These are phyloP conservation scores for Sporobolomyces pararoseus DNA, from an alignment of 768 basidiomycete species.

Conservation along the genomic window DNA sequence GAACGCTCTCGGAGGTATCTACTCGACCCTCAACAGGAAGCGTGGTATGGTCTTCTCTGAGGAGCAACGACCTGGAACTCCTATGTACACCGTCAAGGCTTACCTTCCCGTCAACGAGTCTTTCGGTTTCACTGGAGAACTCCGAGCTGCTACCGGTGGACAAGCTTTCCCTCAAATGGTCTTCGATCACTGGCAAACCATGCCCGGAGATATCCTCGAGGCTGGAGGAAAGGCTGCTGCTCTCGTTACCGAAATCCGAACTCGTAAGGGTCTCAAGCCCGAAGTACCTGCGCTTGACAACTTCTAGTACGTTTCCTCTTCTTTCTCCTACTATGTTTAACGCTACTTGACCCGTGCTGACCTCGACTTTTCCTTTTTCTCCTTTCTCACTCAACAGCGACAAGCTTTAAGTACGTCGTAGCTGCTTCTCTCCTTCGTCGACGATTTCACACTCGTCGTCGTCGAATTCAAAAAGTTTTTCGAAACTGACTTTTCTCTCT, in stretches of 20 bases:
- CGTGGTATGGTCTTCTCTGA: conserved; percentile 72
- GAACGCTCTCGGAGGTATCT: conserved; percentile 95
- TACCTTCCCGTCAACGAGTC: conserved; percentile 87
- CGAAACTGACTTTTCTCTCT: neutral
- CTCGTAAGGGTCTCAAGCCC: conserved; percentile 94
- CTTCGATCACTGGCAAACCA: conserved; percentile 65
- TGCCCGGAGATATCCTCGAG: conserved; percentile 63
- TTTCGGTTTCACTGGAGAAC: conserved; percentile 87
- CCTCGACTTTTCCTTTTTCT: neutral
- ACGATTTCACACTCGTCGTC: neutral
- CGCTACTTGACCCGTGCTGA: neutral
- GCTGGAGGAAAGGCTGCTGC: conserved; percentile 80
- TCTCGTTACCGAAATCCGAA: conserved; percentile 73
- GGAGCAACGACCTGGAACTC: conserved; percentile 93
- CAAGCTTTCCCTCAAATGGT: conserved; percentile 98
- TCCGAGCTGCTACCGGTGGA: conserved; percentile 84
- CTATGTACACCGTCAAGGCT: conserved; percentile 97
- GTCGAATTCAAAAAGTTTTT: neutral
- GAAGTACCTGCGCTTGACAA: conserved; percentile 59
- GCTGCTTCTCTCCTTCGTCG: neutral
- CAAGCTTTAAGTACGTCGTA: conserved; percentile 61
- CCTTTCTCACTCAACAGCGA: conserved; percentile 53
- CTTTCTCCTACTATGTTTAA: neutral
- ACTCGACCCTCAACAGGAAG: conserved; percentile 60
- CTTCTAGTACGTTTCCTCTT: conserved; percentile 57